Evolutionary conservation across 2,329 filamentous ascomycete species (phyloP).

Genomic region (Nemania sp.): DNA sequence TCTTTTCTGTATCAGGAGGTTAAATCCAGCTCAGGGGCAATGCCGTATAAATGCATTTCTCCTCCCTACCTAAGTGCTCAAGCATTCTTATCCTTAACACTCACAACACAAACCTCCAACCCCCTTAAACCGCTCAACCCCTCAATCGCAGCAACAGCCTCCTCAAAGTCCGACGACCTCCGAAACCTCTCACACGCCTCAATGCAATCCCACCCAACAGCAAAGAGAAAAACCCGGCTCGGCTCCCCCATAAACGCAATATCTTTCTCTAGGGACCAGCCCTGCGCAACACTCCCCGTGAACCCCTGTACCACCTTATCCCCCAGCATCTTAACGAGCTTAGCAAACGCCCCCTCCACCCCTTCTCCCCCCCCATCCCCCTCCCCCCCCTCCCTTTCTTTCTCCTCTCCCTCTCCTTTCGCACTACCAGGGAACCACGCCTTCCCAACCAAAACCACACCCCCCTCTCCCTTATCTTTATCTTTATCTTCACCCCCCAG

Average conservation of each 20-base stretch:
- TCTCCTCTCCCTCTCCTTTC: slow-evolving; percentile 18
- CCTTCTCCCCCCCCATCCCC: slow-evolving; percentile 17
- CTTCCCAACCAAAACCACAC: slow-evolving; percentile 40
- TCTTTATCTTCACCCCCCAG: too few relatives aligned
- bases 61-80: too few relatives aligned
- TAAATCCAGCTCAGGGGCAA: too few relatives aligned
- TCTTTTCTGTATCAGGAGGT: too few relatives aligned
- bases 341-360: slow-evolving; percentile 3
- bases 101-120: slow-evolving; percentile 31
- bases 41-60: too few relatives aligned
- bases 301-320: slow-evolving; percentile 13
- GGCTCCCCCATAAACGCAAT: slow-evolving; percentile 36
- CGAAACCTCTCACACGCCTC: slow-evolving; percentile 38
- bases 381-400: neutral
- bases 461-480: slow-evolving; percentile 3
- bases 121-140: slow-evolving; percentile 37
- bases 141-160: slow-evolving; percentile 32
- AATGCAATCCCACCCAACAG: slow-evolving; percentile 42
- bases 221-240: slow-evolving; percentile 37
- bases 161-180: slow-evolving; percentile 36
- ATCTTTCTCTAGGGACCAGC: slow-evolving; percentile 43
- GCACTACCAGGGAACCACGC: slow-evolving; percentile 36
- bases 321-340: slow-evolving; percentile 24
- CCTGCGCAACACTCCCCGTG: slow-evolving; percentile 38
- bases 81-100: neutral